Base-by-base conservation (phyloP, 495 filamentous ascomycete genomes). In the Hypoxylon fragiforme region DNA sequence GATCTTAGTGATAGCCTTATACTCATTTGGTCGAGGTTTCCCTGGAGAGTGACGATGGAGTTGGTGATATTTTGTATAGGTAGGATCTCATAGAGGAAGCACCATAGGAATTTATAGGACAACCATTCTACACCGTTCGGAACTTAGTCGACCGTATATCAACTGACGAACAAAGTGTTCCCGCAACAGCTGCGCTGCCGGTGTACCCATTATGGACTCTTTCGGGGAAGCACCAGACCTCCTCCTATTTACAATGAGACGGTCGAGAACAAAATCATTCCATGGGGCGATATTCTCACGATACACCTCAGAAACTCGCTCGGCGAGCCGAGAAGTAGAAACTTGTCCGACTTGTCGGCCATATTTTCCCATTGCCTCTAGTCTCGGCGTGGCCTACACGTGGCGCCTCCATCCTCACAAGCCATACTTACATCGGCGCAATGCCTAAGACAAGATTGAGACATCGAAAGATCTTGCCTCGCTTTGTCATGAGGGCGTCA, bases 401-500 rank as follows among this genome's bases (percentile, higher is more conserved):
- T 36, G 56, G 56, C 28, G 49, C 39, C 24, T 48, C 42, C 49
- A 11, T 8, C 32, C 31, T 20, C 24, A 39, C 30, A 48, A 12
- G 26, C 13, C 16, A 2, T 20, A 24, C 48, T 36, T 36, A 45
- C 31, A 37, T 53, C 38, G 28, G 31, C 39, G 21, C 22, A 16
- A 43, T 21, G 19, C 44, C 24, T 50, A 44, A 63, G 63, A 63
- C 60, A 66, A 36, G 24, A 20, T 24, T 60, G 49, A 63, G 63
- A 66, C 52, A 63, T 57, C 51, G 48, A 51, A 56, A 60, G 50
- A 37, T 51, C 31, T 44, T 8, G 15, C 20, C 24, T 44, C n/a
- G n/a, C n/a, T n/a, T n/a, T n/a, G n/a, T n/a, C n/a, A n/a, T n/a
- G n/a, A n/a, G n/a, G 22, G 32, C 28, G 28, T 38, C 31, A 8